Percentiles rank a stretch among this genome's conserved stretches.
These are phyloP conservation scores for Candida xyloterini DNA, from an alignment of 805 yeast genomes.

Conservation along the genomic window DNA sequence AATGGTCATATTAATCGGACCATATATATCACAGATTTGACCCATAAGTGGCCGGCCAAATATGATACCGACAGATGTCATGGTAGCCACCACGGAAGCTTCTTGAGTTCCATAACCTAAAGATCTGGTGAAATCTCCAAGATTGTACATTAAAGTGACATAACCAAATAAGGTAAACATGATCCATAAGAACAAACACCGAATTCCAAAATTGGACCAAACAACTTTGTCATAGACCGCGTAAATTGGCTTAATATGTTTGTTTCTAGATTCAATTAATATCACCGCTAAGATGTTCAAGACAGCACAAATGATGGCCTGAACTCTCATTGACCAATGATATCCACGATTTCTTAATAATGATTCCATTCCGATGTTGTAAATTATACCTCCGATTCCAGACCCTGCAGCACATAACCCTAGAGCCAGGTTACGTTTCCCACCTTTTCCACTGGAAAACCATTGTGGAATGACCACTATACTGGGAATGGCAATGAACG, in stretches of 20 bases:
- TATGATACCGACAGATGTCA: constrained; percentile 56
- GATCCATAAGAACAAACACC: constrained; percentile 36
- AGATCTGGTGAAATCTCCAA: constrained; percentile 58
- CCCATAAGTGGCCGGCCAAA: constrained; percentile 59
- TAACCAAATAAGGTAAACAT: constrained; percentile 57
- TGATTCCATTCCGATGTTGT: constrained; percentile 47
- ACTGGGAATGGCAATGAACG: constrained; percentile 57
- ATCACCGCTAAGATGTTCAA: constrained; percentile 34
- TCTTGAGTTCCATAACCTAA: constrained; percentile 54
- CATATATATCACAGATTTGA: constrained; percentile 45
- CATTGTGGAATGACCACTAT: constrained; percentile 63
- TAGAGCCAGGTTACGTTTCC: constrained; percentile 53
- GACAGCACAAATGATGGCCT: constrained; percentile 39
- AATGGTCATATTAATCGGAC: constrained; percentile 47
- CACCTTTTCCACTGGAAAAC: constrained; percentile 44
- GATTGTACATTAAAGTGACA: constrained; percentile 54
- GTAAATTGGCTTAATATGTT: constrained; percentile 35
- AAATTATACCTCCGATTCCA: constrained; percentile 51
- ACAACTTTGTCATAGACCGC: constrained; percentile 42
- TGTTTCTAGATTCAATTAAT: constrained; percentile 38
- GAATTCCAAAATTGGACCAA: constrained; percentile 36
- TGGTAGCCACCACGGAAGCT: constrained; percentile 57
- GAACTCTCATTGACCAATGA: constrained; percentile 50
- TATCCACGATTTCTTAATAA: constrained; percentile 38
- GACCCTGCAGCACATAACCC: constrained; percentile 50